Evolutionary conservation across 2,329 filamentous ascomycete species (phyloP).

Genomic region (Torrubiella hemipterigena): DNA sequence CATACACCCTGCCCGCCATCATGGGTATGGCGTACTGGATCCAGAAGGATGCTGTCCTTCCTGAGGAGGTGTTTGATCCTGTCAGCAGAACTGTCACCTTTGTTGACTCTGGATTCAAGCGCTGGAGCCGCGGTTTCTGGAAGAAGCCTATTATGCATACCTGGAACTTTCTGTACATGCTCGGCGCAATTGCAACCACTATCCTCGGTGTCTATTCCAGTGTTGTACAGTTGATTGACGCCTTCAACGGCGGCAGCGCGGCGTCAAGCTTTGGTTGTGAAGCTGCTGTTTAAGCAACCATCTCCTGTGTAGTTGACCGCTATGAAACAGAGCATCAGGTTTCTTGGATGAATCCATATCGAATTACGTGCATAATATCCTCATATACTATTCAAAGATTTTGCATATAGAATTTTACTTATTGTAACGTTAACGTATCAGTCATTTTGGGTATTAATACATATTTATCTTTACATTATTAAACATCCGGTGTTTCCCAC

Average conservation of each 20-base stretch:
- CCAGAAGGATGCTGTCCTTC: slow-evolving; percentile 1
- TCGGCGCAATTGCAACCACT: background rate
- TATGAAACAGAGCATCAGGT: too few relatives aligned
- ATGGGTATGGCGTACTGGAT: slow-evolving; percentile 2
- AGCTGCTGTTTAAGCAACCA: background rate
- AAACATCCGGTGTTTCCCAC: background rate
- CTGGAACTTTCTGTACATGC: background rate
- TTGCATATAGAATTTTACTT: too few relatives aligned
- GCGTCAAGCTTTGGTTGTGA: background rate
- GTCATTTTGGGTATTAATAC: slow-evolving; percentile 1
- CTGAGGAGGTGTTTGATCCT: slow-evolving; percentile 3
- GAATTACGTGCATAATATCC: too few relatives aligned
- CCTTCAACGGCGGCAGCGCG: background rate
- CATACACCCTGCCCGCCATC: slow-evolving; percentile 41
- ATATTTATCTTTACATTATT: background rate
- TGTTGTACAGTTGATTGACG: background rate
- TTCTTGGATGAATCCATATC: too few relatives aligned
- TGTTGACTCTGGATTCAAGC: background rate
- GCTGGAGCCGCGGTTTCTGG: background rate
- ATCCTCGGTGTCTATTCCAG: background rate
- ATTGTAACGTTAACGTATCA: too few relatives aligned
- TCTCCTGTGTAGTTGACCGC: too few relatives aligned
- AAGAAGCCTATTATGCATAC: background rate
- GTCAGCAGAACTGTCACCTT: background rate
- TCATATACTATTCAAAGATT: too few relatives aligned